Evolutionary conservation across 352 stramenopile species (phyloP).

Genomic region (Globisporangium yorkense): DNA sequence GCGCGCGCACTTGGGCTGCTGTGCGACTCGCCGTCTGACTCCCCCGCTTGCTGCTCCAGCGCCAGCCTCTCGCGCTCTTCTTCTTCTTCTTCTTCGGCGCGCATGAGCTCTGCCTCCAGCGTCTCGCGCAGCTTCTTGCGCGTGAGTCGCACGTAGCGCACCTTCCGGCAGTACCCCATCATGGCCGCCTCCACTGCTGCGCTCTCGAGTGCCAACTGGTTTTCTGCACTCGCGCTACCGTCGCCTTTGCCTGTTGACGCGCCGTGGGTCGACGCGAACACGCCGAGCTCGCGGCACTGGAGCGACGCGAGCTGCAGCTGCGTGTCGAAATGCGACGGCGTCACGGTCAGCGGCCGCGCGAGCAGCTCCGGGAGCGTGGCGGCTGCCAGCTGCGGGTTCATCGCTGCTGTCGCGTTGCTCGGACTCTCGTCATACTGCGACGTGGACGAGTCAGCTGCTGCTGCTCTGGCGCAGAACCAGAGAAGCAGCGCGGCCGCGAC

Average conservation of each 20-base stretch:
- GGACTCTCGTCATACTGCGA: no score
- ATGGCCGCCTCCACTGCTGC: background rate
- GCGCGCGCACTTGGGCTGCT: background rate
- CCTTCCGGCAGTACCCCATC: slow-evolving; percentile 30
- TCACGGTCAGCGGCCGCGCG: slow-evolving; percentile 13
- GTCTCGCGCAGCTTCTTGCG: slow-evolving; percentile 29
- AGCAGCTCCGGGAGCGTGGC: slow-evolving; percentile 22
- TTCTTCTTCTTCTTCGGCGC: background rate
- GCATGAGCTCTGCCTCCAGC: slow-evolving; percentile 14
- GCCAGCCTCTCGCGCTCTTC: background rate
- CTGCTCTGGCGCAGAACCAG: background rate
- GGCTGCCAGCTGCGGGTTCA: background rate
- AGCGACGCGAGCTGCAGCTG: slow-evolving; percentile 25
- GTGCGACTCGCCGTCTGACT: no score
- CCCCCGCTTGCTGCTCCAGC: background rate
- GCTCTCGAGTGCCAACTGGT: no score
- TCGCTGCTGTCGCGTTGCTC: no score
- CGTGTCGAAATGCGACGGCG: slow-evolving; percentile 17
- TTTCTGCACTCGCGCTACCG: background rate
- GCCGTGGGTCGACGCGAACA: background rate
- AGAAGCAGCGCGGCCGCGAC: background rate
- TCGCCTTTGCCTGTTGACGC: background rate
- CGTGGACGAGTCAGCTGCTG: no score
- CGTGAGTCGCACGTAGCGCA: slow-evolving; percentile 47
- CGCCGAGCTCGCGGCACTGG: slow-evolving; percentile 25